Evolutionary conservation across 1,284 basidiomycete species (phyloP).

Genomic region (Hemileia vastatrix): DNA sequence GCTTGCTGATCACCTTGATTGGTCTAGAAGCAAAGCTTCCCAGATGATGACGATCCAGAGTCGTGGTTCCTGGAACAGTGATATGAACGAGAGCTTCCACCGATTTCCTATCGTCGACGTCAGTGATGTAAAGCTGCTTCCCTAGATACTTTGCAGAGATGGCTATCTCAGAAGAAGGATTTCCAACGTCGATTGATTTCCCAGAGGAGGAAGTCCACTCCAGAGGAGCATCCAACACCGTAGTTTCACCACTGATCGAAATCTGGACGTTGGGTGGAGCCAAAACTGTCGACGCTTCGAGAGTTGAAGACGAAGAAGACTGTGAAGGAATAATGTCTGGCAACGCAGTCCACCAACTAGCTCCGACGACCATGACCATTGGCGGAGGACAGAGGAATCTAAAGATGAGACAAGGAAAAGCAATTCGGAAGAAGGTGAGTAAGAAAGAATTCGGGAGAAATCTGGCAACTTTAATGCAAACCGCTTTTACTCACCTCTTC

Average conservation of each 20-base stretch:
- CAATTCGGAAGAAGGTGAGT: background rate
- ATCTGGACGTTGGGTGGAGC: constrained; percentile 34
- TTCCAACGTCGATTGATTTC: constrained; percentile 34
- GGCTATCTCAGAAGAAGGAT: constrained; percentile 37
- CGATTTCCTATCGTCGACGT: constrained; percentile 77
- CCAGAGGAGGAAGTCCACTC: constrained; percentile 37
- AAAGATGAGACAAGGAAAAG: background rate
- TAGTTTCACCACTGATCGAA: constrained; percentile 35
- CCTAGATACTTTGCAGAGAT: constrained; percentile 36
- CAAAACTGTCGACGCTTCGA: constrained; percentile 28
- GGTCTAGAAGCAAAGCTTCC: constrained; percentile 76
- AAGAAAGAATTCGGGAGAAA: background rate
- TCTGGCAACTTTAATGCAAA: too few species aligned
- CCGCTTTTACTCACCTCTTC: constrained; percentile 57
- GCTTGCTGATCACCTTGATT: constrained; percentile 75
- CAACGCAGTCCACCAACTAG: constrained; percentile 37
- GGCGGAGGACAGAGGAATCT: constrained; percentile 37
- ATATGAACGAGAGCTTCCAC: constrained; percentile 82
- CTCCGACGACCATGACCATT: constrained; percentile 35
- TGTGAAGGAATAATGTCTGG: constrained; percentile 24
- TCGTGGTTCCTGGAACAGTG: constrained; percentile 70
- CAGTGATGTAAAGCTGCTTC: constrained; percentile 37
- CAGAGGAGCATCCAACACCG: constrained; percentile 31
- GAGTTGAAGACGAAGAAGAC: constrained; percentile 20
- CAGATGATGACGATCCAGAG: constrained; percentile 60